A percentile compares a stretch with the other conserved stretches of the same genome.
These are phyloP conservation scores for Zygotorulaspora florentina DNA, from an alignment of 805 yeast species.

Conservation along the genomic window DNA sequence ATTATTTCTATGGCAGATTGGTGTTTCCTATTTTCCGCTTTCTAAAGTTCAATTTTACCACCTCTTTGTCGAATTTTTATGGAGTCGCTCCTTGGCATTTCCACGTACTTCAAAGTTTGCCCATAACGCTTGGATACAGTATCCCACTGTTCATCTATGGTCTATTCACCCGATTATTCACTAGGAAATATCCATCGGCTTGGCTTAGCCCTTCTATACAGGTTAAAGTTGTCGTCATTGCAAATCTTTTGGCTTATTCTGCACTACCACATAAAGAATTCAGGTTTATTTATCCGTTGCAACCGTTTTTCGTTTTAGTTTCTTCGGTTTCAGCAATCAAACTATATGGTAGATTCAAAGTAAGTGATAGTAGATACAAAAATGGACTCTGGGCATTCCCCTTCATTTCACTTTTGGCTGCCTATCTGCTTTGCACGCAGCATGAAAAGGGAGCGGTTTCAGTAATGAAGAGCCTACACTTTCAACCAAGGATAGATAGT, in stretches of 20 bases:
- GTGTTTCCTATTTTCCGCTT: conserved; percentile 67
- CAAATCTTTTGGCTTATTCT: conserved; percentile 57
- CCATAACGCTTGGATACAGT: conserved; percentile 63
- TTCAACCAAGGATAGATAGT: conserved; percentile 40
- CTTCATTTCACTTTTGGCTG: conserved; percentile 17
- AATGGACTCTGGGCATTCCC: conserved; percentile 20
- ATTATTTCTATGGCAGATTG: conserved; percentile 50
- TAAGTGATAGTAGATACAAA: not conserved
- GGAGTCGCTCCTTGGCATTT: conserved; percentile 84
- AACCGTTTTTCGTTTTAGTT: conserved; percentile 63
- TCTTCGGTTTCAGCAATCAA: conserved; percentile 40
- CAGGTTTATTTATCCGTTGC: conserved; percentile 79
- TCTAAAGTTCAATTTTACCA: conserved; percentile 69
- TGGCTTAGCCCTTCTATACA: conserved; percentile 15
- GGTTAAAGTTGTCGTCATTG: conserved; percentile 34
- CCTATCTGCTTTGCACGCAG: conserved; percentile 50
- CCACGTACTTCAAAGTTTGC: conserved; percentile 78
- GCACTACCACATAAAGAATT: conserved; percentile 81
- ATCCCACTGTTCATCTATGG: conserved; percentile 59
- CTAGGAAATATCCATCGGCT: not conserved
- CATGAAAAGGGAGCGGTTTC: conserved; percentile 87
- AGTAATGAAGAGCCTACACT: conserved; percentile 52
- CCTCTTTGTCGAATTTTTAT: conserved; percentile 72
- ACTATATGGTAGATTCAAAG: not conserved
- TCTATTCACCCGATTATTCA: conserved; percentile 21